A percentile compares a stretch with the other conserved stretches of the same genome.
Evolutionary conservation across 2,329 filamentous ascomycete species (phyloP).

Genomic region (Alternaria brassicicola): DNA sequence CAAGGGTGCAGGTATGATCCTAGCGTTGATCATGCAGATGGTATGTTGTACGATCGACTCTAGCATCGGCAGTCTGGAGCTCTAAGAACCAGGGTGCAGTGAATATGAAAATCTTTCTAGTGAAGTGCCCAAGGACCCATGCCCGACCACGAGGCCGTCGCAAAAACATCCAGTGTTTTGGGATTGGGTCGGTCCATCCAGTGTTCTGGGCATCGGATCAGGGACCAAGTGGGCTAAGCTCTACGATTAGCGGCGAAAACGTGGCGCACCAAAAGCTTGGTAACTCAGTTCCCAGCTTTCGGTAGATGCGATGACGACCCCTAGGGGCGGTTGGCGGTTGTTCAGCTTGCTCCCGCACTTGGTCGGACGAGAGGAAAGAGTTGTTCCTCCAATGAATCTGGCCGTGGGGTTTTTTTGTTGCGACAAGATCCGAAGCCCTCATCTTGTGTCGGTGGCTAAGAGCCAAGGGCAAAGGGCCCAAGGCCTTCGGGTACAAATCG

Average conservation of each 20-base stretch:
- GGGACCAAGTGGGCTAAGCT: conserved; percentile 8
- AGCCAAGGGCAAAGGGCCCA: neutral
- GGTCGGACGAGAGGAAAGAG: neutral
- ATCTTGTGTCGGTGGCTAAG: neutral
- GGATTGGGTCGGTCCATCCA: neutral
- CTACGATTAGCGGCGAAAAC: neutral
- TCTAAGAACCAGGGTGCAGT: neutral
- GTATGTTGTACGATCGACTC: neutral
- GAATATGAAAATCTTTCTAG: neutral
- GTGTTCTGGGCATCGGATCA: conserved; percentile 9
- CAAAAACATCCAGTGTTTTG: neutral
- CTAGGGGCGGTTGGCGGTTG: neutral
- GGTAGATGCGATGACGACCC: neutral
- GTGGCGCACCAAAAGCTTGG: conserved; percentile 8
- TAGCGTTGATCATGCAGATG: neutral
- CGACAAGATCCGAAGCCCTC: neutral
- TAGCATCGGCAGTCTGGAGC: neutral
- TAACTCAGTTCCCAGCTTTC: conserved; percentile 2
- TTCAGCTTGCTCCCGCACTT: neutral
- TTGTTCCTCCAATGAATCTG: neutral
- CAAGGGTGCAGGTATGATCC: neutral
- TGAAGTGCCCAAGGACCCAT: neutral
- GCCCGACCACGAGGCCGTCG: neutral
- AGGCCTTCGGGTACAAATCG: neutral
- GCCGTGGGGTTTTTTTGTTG: neutral